Evolutionary conservation across 1,284 basidiomycete genomes (phyloP).

Genomic region (Gomphus bonarii): DNA sequence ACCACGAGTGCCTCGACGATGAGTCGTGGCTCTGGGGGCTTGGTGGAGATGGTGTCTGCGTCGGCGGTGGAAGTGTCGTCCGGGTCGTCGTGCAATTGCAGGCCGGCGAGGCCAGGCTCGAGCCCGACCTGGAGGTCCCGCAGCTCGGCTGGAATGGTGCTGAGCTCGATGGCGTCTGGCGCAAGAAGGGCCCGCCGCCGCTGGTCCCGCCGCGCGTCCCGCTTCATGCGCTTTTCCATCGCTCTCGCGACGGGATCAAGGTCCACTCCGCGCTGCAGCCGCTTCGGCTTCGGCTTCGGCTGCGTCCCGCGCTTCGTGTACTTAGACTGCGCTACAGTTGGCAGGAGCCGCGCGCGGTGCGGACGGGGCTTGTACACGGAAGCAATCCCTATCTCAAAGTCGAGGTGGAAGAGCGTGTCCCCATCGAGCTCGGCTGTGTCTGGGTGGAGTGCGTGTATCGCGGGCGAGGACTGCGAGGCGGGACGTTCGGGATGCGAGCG

Average conservation of each 20-base stretch:
- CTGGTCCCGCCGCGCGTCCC: constrained; percentile 38
- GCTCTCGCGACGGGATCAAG: constrained; percentile 12
- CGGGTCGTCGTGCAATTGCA: background rate
- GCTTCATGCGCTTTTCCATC: constrained; percentile 24
- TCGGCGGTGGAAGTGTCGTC: background rate
- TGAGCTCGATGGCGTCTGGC: constrained; percentile 15
- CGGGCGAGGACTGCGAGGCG: constrained; percentile 7
- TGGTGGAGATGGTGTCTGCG: background rate
- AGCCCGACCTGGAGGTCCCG: constrained; percentile 19
- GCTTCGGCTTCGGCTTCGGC: constrained; percentile 19
- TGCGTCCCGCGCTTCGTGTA: constrained; percentile 18
- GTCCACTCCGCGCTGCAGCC: constrained; percentile 9
- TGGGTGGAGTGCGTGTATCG: constrained; percentile 6
- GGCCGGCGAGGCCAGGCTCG: constrained; percentile 18
- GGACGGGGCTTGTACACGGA: constrained; percentile 65
- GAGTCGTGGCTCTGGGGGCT: constrained; percentile 31
- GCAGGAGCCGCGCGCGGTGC: constrained; percentile 31
- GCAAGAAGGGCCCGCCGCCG: constrained; percentile 23
- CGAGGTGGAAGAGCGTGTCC: constrained; percentile 19
- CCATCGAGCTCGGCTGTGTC: constrained; percentile 11
- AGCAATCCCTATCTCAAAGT: constrained; percentile 52
- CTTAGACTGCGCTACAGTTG: constrained; percentile 11
- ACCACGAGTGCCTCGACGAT: constrained; percentile 76
- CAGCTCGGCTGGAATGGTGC: background rate
- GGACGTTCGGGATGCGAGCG: constrained; percentile 14